Evolutionary conservation across 257 asterid species (phyloP), one percentile per base, ranked within the genome.

Genomic region (Eucommia ulmoides): DNA sequence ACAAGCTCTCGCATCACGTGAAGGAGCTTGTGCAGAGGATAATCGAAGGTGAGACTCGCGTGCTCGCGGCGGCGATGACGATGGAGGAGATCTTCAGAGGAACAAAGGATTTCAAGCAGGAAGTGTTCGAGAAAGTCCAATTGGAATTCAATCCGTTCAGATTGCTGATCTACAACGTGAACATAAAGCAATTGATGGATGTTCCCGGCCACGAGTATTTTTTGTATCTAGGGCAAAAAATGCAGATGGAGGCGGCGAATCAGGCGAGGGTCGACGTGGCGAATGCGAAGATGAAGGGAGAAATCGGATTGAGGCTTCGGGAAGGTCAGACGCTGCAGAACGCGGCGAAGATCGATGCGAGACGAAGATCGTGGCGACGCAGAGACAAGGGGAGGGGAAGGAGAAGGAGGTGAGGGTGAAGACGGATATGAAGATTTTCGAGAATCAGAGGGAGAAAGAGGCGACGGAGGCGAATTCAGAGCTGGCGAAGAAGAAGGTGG

Each of bases 301-400:
- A 38, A 19, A 14, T 38, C 15, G 45, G 45, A 7, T 16, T 3
- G 1, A 38, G n/a, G 45, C 45, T 38, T 38, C 45, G 45, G n/a
- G 45, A 38, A 38, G 45, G 45, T 3, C 45, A 38, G 15, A 38
- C 45, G 15, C 45, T 38, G 8, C 45, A 38, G 15, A 38, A 38
- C 45, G 45, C 45, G 45, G 45, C 45, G 45, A 38, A 38, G 45
- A 38, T 38, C 15, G 45, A 38, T 15, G 45, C 45, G 45, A 38
- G 45, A 38, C 45, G 2, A 38, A 38, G 45, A 38, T 38, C 15
- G n/a, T 38, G n/a, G 12, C 45, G 45, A 38, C 2, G 15, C 45
- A 38, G 15, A 38, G 45, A 19, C 17, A 8, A 38, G 45, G 45
- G 45, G 15, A 38, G 14, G 45, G 45, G 45, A 38, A 38, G 45